Base-by-base conservation (phyloP, 2,329 filamentous ascomycete genomes). In the Sporothrix curviconia region DNA sequence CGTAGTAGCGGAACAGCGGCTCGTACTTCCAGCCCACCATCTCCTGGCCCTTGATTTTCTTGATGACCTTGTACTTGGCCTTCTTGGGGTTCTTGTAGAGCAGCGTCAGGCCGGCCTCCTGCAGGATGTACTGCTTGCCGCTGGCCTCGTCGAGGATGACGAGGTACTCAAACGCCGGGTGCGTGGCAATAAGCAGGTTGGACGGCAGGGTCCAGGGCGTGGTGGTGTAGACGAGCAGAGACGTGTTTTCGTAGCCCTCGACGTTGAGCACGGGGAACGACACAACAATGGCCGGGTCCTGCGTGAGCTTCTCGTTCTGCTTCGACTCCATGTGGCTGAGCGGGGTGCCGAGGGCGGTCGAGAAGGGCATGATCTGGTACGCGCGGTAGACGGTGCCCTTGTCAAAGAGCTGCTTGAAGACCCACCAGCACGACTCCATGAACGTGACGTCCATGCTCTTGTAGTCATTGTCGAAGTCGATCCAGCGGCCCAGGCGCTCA, bases 391-490 rank as follows among this genome's bases (percentile, higher is more conserved):
- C 90, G 61, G 87, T 79, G 57, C 85, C 89, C 74, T 96, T 95
- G 65, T 95, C 89, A 70, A 90, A 95, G 24, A 96, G 79, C 69
- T 92, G 84, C 76, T 94, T 95, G 78, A 96, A 96, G 17, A 94
- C 88, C 92, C 92, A 96, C 92, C 92, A 97, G 63, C 89, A 84
- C 0, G 88, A 87, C 76, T 96, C 92, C 92, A 96, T 97, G 74
- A 95, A 97, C 19, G 78, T 85, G n/a, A 86, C 80, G 70, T 97
- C 87, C 90, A 96, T 96, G 36, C 90, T 96, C 86, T 96, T 96
- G 78, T 95, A 96, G 71, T 96, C 90, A 66, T 95, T 94, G 72
- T 97, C 92, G 66, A 97, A 96, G 73, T 96, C 92, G 66, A 96
- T 94, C 92, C 92, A 97, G 58, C 92, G 86, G 57, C 92, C 92